Evolutionary conservation across 2,329 filamentous ascomycete genomes (phyloP).

Genomic region (Tympanopsis confertula): DNA sequence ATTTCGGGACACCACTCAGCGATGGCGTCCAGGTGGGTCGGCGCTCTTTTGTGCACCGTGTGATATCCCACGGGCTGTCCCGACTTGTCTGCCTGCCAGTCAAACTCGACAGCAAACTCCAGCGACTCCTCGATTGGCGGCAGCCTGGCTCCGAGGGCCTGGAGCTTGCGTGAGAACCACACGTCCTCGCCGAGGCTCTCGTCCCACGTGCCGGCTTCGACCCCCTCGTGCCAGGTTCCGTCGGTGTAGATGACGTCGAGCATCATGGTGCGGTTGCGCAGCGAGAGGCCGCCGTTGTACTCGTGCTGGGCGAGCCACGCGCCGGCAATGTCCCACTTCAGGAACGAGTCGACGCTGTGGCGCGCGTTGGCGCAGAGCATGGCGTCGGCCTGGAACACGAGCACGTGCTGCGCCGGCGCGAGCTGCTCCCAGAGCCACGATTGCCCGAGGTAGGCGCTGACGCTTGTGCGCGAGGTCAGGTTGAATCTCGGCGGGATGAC

Average conservation of each 20-base stretch:
- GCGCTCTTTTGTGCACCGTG: constrained; percentile 10
- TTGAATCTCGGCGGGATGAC: constrained; percentile 1
- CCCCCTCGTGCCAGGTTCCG: constrained; percentile 19
- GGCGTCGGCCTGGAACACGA: constrained; percentile 21
- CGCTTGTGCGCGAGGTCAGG: constrained; percentile 6
- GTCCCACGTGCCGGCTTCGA: constrained; percentile 16
- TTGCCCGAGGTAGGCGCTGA: constrained; percentile 14
- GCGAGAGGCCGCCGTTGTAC: constrained; percentile 23
- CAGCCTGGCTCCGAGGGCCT: constrained; percentile 7
- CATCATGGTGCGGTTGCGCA: constrained; percentile 20
- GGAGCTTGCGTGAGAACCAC: constrained; percentile 12
- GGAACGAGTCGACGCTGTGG: constrained; percentile 18
- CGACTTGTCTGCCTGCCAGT: constrained; percentile 7
- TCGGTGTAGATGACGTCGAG: constrained; percentile 29
- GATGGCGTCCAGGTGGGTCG: constrained; percentile 6
- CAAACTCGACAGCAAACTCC: constrained; percentile 10
- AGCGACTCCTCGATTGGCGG: constrained; percentile 6
- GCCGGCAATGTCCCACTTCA: constrained; percentile 21
- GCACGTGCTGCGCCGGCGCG: constrained; percentile 15
- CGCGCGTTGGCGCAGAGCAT: constrained; percentile 19
- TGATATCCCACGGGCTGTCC: constrained; percentile 11
- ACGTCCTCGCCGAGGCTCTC: constrained; percentile 11
- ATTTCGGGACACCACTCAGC: constrained; percentile 10
- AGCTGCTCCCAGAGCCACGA: constrained; percentile 18
- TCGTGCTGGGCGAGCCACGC: constrained; percentile 14